A percentile compares a stretch with the other conserved stretches of the same genome.
phyloP scores from a whole-genome alignment of 768 basidiomycete species.

The Pleurotus tuber-regium region DNA sequence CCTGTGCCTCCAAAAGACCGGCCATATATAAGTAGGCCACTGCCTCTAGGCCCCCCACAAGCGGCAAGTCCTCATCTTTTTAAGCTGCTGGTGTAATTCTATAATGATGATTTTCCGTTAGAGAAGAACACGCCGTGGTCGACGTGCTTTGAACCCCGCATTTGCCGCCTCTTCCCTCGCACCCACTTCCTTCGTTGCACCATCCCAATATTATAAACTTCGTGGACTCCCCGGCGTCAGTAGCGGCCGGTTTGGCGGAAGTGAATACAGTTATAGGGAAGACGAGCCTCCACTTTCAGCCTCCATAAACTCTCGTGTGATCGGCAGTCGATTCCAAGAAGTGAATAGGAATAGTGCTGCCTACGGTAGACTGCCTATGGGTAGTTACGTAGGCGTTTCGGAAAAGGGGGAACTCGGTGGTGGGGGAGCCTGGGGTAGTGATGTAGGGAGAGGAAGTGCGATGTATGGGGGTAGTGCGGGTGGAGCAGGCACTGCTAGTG shows the following conservation, averaged over 20 bases:
- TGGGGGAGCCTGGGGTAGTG: constrained; percentile 3
- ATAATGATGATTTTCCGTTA: neutral
- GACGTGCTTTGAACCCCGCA: constrained; percentile 59
- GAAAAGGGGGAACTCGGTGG: constrained; percentile 42
- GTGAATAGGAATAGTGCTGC: constrained; percentile 58
- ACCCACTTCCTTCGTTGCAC: constrained; percentile 77
- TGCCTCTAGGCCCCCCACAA: constrained; percentile 43
- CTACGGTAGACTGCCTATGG: constrained; percentile 59
- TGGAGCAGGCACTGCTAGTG: neutral
- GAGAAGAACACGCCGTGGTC: constrained; percentile 34
- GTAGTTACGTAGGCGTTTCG: constrained; percentile 54
- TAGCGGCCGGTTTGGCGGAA: constrained; percentile 54
- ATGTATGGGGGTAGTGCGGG: neutral
- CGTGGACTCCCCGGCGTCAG: constrained; percentile 58
- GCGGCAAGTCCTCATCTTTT: constrained; percentile 20
- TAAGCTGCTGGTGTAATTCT: neutral
- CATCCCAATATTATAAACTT: constrained; percentile 78
- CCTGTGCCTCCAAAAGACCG: constrained; percentile 36
- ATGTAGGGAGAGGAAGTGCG: neutral
- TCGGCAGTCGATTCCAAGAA: constrained; percentile 73
- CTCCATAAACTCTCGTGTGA: constrained; percentile 57
- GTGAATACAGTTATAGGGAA: constrained; percentile 26
- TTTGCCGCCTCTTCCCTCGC: constrained; percentile 66
- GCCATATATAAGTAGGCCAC: constrained; percentile 68
- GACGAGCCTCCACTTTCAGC: constrained; percentile 49